Base-by-base conservation (phyloP, 2,329 filamentous ascomycete genomes). In the Didymella glomerata region DNA sequence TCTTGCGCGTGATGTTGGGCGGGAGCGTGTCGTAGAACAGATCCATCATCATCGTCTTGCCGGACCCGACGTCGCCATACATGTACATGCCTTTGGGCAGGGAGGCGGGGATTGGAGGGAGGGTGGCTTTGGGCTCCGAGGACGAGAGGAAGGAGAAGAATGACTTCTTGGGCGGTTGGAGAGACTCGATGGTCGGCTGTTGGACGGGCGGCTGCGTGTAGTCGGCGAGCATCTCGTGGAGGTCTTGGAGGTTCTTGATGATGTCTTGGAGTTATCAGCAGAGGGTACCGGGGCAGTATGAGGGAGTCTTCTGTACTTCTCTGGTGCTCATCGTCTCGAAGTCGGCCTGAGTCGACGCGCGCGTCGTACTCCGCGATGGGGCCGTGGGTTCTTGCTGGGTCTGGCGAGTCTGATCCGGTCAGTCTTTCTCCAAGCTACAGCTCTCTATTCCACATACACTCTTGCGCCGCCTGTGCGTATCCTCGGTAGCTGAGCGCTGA, bases 31-130 rank as follows among this genome's bases (percentile, higher is more conserved):
- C 93, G 80, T 93, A 97, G 78, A 98, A 97, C 48, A 99, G 83
- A 75, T 99, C 94, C 95, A 99, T 99, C 74, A 99, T 83, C 95
- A 99, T 99, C 2, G 95, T 99, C 84, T 99, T 99, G 62, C 95
- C 95, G 70, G 92, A 96, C 40, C 95, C 95, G 2, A 99, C 95
- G 76, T 99, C 95, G 58, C 95, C 95, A 72, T 91, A 97, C 77
- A 99, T 90, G 78, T 99, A 99, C 30, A 99, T 80, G 0, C 95
- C 95, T 66, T 92, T 90, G 0, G 95, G 95, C 1, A 97, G 82
- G 63, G 89, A 84, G n/a, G 84, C 78, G 0, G 92, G 88, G 22
- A 96, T 90, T 3, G 82, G 77, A 59, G 80, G 71, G 5, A 67
- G 77, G 63, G 57, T 76, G 55, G 68, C 78, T 67, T 68, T 76